phyloP scores from a whole-genome alignment of 805 yeast genomes.

The Cyberlindnera bimundalis region DNA sequence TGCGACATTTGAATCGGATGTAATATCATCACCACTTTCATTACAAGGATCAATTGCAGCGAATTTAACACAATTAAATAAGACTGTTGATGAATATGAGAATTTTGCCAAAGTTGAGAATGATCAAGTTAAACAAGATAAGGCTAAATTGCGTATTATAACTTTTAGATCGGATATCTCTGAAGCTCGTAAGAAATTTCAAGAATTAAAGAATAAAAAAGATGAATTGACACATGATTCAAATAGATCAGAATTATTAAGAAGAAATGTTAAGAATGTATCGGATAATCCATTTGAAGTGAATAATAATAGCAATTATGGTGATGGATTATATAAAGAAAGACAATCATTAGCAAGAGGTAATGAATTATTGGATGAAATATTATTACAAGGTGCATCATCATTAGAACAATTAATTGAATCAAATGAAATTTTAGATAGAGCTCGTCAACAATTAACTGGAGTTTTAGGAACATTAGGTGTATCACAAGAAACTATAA shows the following conservation, averaged over 20 bases:
- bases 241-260: slow-evolving; percentile 42
- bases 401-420: slow-evolving; percentile 84
- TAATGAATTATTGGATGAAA: slow-evolving; percentile 80
- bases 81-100: slow-evolving; percentile 71
- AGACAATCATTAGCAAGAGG: slow-evolving; percentile 61
- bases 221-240: slow-evolving; percentile 35
- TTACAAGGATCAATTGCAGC: slow-evolving; percentile 77
- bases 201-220: slow-evolving; percentile 34
- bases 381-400: slow-evolving; percentile 82
- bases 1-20: slow-evolving; percentile 57
- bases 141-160: slow-evolving; percentile 56
- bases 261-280: slow-evolving; percentile 28
- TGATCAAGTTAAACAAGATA: slow-evolving; percentile 49
- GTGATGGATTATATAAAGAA: slow-evolving; percentile 70
- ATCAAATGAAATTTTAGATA: slow-evolving; percentile 65
- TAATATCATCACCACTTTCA: slow-evolving; percentile 69
- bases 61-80: slow-evolving; percentile 66
- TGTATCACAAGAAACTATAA: slow-evolving; percentile 79
- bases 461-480: slow-evolving; percentile 78
- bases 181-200: slow-evolving; percentile 32
- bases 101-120: slow-evolving; percentile 57
- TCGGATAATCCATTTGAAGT: slow-evolving; percentile 22
- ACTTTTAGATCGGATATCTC: slow-evolving; percentile 45
- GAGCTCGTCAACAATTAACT: slow-evolving; percentile 42
- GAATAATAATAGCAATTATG: slow-evolving; percentile 20